Evolutionary conservation across 192 early-diverging fungal species (phyloP), one percentile per base, ranked within the genome.

Genomic region (Backusella sp.): DNA sequence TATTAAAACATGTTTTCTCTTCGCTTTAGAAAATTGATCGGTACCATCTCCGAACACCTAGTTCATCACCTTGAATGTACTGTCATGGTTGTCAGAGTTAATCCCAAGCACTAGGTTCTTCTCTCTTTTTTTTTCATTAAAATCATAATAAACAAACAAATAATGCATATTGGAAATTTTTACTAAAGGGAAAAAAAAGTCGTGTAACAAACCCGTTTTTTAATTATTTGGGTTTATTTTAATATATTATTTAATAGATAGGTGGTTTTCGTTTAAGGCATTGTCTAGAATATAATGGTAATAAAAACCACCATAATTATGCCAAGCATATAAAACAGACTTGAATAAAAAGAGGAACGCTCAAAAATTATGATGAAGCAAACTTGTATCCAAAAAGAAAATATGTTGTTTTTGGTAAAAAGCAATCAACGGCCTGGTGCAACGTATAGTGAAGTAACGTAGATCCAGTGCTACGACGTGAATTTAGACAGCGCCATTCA

Each of bases 351-450:
- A 59, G 23, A 59, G 26, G 12, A 28, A 28, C 56, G 21, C 9
- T 62, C 6, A 62, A 62, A 28, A 62, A 62, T 0, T 6, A 14
- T 8, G 12, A 28, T 28, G 32, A 6, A 23, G 11, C 3, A 8
- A 14, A 9, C 23, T 62, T 62, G 26, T 62, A 26, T 62, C 56
- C 56, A 62, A 62, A 62, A 26, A 53, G 39, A 5, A 44, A 15
- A 44, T 49, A 49, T 68, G 28, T 28, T 62, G 23, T 62, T 62
- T 62, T 62, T 62, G 56, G 56, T 62, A 62, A 62, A 62, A 62
- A 28, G 23, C 12, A 62, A 62, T 62, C 56, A 62, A 62, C 21
- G 6, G 28, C 56, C 7, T 59, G 21, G 56, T 62, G 9, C 23
- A 14, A 62, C 56, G 3, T 62, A 14, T 28, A 62, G 28, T 28